Evolutionary conservation across 2,329 filamentous ascomycete species (phyloP), one percentile per base, ranked within the genome.

Genomic region (Westerdykella sp.): DNA sequence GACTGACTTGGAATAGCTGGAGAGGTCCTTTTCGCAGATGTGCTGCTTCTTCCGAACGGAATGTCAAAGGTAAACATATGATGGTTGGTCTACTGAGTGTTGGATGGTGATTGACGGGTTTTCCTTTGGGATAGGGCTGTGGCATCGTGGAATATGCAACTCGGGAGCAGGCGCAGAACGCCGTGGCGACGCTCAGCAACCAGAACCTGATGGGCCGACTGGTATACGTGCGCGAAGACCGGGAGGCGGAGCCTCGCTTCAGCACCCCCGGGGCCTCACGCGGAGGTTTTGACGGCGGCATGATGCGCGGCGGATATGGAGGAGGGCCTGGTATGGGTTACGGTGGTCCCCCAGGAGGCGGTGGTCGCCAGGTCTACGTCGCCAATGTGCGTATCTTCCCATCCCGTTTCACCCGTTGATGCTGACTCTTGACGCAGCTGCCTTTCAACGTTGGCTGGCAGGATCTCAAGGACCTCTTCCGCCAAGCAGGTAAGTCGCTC

Each of bases 51-150:
- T 84, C 93, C 93, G 68, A 98, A 98, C 81, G 93, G 93, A 90
- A 98, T 98, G 93, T 97, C 91, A 87, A 98, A 98, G 91, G 91
- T 97, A 90, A 89, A 88, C 87, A 89, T 90, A 85, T 81, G 83
- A 80, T 83, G 85, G 84, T 81, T 87, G 87, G 86, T 83, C 76
- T 76, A 57, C 69, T 73, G 74, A 74, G 75, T 75, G 81, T 78
- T 78, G 88, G 87, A 93, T 87, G 87, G 89, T 96, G 90, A 95
- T 91, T 91, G 90, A 85, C 83, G 89, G 87, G 84, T 84, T 64
- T 87, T 87, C 84, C 84, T 81, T 74, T 78, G 84, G 80, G 79
- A 85, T 95, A 97, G 91, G 91, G 93, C 89, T 98, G 91, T 91
- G 93, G 93, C 78, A 98, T 98, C 87, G 93, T 98, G 84, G 93